Evolutionary conservation across 306 rosid species (phyloP), one percentile per base, ranked within the genome.

Genomic region (Glycine soja): DNA sequence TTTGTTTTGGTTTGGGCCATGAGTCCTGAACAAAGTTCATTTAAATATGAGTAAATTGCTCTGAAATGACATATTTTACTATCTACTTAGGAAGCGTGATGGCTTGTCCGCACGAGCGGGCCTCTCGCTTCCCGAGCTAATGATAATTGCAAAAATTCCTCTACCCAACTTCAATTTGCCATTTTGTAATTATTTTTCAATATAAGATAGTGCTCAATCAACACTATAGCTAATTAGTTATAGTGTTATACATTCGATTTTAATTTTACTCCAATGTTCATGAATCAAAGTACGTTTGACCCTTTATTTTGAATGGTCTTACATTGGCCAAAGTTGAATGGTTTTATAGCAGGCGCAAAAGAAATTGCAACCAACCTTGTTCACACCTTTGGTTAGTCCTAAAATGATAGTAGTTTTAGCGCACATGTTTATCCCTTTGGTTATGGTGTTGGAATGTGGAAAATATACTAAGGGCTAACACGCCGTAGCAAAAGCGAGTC

Each of bases 21-120:
- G 61, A 14, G 76, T 30, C n/a, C 10, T 48, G 10, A 71, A 42
- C 53, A 59, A 42, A 16, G 15, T 10, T 11, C 15, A 64, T 56
- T 67, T 64, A 77, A 72, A 2, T 40, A 40, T 13, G 58, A 59
- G 40, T 52, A 36, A 70, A 54, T 40, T 16, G 71, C 10, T 24
- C 34, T 43, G 68, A 38, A 74, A 70, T 70, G 30, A 32, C 57
- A 75, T 80, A 45, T 70, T 80, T 36, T 85, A 83, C 80, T 80
- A 73, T 46, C 36, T 19, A n/a, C 72, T 67, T 46, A 90, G 87
- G 80, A 69, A 86, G 92, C 85, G 86, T 81, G 91, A 87, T 83
- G 85, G 86, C 70, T 54, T 75, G 85, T 89, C 84, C 89, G 89
- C 95, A 92, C 95, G 95, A 92, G 92, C 84, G 94, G 88, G 82